Evolutionary conservation across 2,329 filamentous ascomycete genomes (phyloP).

Genomic region (Aspergillus hortae): DNA sequence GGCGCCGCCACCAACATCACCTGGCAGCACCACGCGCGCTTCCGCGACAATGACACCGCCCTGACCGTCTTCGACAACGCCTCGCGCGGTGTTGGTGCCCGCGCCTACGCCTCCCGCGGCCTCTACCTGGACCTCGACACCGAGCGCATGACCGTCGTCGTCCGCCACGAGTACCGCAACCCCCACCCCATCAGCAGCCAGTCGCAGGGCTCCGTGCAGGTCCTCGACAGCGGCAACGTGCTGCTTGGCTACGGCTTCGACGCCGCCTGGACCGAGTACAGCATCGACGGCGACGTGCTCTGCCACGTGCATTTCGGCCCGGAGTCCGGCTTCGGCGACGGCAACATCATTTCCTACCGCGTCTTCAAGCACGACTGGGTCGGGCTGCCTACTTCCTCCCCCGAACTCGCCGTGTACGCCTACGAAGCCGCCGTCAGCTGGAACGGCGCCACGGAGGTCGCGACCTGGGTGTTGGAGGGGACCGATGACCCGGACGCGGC

Average conservation of each 20-base stretch:
- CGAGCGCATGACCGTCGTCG: constrained; percentile 41
- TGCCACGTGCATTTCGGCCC: constrained; percentile 52
- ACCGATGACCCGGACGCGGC: neutral
- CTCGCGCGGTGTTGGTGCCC: constrained; percentile 19
- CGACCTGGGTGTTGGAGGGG: constrained; percentile 26
- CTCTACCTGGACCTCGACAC: constrained; percentile 43
- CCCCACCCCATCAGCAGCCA: constrained; percentile 36
- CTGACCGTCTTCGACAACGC: constrained; percentile 44
- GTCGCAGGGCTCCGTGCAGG: constrained; percentile 44
- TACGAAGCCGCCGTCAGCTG: constrained; percentile 27
- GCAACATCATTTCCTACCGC: constrained; percentile 49
- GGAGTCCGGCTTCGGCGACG: constrained; percentile 22
- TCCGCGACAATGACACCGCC: constrained; percentile 23
- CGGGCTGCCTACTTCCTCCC: constrained; percentile 44
- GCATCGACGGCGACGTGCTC: constrained; percentile 40
- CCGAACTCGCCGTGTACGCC: constrained; percentile 19
- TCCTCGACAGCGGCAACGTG: constrained; percentile 43
- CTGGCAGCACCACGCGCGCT: constrained; percentile 54
- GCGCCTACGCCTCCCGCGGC: constrained; percentile 38
- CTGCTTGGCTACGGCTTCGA: constrained; percentile 50
- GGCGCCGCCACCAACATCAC: constrained; percentile 46
- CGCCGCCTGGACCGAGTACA: constrained; percentile 52
- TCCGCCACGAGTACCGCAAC: constrained; percentile 40
- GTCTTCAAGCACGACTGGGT: constrained; percentile 54
- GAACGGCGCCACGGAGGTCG: constrained; percentile 37